Base-by-base conservation (phyloP, 768 basidiomycete species). In the Boletus sp. region DNA sequence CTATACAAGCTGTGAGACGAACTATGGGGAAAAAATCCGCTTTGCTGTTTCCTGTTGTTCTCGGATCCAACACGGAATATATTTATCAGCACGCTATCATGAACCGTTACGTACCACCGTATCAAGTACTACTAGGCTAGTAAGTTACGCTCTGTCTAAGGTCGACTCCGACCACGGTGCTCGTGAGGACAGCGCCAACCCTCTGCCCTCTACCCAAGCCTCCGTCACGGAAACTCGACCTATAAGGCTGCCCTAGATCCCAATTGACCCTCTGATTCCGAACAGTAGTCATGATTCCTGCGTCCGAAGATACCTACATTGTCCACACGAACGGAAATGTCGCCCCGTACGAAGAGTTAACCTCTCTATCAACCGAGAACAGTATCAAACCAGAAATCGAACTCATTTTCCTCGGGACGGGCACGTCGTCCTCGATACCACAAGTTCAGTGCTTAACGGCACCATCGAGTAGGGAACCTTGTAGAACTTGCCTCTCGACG, bases 371-470 rank as follows among this genome's bases (percentile, higher is more conserved):
- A 5, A 51, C 12, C 1, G 24, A 40, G 58, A 41, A 46, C n/a
- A 14, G 30, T 46, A 8, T 28, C 30, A 35, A 45, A n/a, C 32
- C 24, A 33, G 58, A 60, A 28, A 71, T 79, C 52, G 89, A 93
- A 68, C 73, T 92, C 62, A 84, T 94, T 55, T 90, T 93, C 69
- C 82, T 92, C 32, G 92, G 92, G 51, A 94, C 90, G 37, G 92
- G 90, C 50, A 88, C 87, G 30, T 92, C 91, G 9, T 83, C 83
- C 30, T 83, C 85, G 59, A 59, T 94, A 14, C 92, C 91, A 15
- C 76, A 82, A 47, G 67, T 86, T 49, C 79, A 79, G 60, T 97
- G 94, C 71, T 74, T 97, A 56, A 95, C 94, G 1, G 80, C 82
- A 37, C 82, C 84, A 10, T 78, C 83, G 14, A 75, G 74, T 10